A percentile compares a stretch with the other conserved stretches of the same genome.
Conservation (phyloP, 139 green algal genomes). For the Chlamydomonas sphaeroides region DNA sequence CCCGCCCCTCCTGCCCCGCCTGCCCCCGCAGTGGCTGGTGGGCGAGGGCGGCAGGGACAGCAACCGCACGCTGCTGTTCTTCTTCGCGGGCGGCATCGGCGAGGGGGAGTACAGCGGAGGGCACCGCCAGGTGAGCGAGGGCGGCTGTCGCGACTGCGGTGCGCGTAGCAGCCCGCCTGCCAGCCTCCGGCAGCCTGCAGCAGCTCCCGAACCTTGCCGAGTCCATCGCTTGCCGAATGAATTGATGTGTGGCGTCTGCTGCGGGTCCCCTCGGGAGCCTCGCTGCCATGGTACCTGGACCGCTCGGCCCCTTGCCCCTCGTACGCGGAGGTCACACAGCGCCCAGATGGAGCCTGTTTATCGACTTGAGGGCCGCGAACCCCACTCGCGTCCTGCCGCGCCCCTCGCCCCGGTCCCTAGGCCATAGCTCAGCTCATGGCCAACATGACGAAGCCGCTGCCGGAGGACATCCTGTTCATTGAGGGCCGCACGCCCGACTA, state of each 20-base stretch:
- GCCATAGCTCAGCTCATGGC: neutral
- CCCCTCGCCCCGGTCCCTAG: neutral
- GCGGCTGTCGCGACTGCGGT: neutral
- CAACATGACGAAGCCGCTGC: neutral
- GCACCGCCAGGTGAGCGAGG: neutral
- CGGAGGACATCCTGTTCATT: conserved; percentile 10
- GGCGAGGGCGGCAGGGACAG: neutral
- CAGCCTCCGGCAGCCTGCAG: too few species aligned
- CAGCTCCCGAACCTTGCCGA: too few species aligned
- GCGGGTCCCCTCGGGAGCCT: too few species aligned
- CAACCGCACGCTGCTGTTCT: neutral
- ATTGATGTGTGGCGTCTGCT: too few species aligned
- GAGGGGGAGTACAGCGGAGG: neutral
- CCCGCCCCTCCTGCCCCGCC: too few species aligned
- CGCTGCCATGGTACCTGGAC: too few species aligned
- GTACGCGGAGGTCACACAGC: too few species aligned
- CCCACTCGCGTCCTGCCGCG: too few species aligned
- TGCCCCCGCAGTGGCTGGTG: neutral
- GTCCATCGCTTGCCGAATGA: too few species aligned
- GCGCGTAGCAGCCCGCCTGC: neutral
- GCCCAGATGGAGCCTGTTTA: too few species aligned
- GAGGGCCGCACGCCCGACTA: conserved; percentile 12
- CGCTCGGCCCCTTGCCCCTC: too few species aligned
- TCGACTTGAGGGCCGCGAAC: neutral
- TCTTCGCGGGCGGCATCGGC: neutral